Evolutionary conservation across 768 basidiomycete species (phyloP).

Genomic region (Clavulina sp.): DNA sequence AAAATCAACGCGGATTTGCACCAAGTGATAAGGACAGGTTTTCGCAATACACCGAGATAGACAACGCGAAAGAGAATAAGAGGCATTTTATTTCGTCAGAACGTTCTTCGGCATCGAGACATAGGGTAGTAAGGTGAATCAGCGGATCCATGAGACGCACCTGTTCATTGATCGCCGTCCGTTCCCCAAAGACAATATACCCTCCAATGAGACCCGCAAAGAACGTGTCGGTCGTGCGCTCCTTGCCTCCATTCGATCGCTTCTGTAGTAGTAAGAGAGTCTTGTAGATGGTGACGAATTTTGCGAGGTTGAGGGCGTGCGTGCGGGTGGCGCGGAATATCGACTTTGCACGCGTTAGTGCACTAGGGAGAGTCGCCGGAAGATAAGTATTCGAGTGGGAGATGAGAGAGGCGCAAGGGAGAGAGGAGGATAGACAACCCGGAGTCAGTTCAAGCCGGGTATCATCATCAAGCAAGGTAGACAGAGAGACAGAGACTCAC

Average conservation of each 20-base stretch:
- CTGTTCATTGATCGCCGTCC: constrained; percentile 83
- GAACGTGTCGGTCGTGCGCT: constrained; percentile 68
- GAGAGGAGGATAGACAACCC: constrained; percentile 1
- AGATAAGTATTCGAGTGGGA: background rate
- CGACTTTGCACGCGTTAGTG: constrained; percentile 42
- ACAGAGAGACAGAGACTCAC: constrained; percentile 30
- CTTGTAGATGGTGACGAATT: constrained; percentile 93
- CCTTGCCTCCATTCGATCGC: constrained; percentile 65
- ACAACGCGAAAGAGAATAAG: too few relatives aligned
- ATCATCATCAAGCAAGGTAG: too few relatives aligned
- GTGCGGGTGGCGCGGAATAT: constrained; percentile 78
- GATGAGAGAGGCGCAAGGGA: background rate
- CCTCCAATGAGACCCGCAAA: constrained; percentile 86
- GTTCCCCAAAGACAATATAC: constrained; percentile 71
- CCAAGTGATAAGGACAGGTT: too few relatives aligned
- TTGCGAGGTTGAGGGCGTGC: constrained; percentile 81
- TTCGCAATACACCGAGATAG: too few relatives aligned
- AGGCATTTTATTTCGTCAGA: constrained; percentile 1
- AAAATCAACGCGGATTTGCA: too few relatives aligned
- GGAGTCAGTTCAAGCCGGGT: too few relatives aligned
- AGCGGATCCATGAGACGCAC: constrained; percentile 24
- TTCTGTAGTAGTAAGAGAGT: constrained; percentile 63
- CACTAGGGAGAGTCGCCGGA: constrained; percentile 27
- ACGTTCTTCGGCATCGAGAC: background rate
- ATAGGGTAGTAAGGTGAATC: background rate